Base-by-base conservation (phyloP, 176 grass and related monocot species). In the Cenchrus purpureus region DNA sequence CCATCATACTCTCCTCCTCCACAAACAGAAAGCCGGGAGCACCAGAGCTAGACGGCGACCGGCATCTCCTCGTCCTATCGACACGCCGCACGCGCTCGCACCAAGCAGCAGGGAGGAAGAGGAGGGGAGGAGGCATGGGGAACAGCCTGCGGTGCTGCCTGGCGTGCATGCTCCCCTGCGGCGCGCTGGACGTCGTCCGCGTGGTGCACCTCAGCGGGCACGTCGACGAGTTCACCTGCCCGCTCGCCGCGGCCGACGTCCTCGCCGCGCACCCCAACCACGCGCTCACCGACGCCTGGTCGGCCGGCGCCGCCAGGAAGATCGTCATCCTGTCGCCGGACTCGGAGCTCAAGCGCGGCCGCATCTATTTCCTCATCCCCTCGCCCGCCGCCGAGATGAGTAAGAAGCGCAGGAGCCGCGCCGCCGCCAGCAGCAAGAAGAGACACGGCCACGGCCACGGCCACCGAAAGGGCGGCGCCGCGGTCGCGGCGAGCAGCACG, bases 121-220 rank as follows among this genome's bases (percentile, higher is more conserved):
- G 58, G 20, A n/a, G 57, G 2, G 0, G 20, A 22, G 58, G 20
- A n/a, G 57, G 2, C 10, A 98, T 98, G 95, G 95, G 95, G 43
- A 98, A 95, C 77, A 98, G 93, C 90, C 85, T 98, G 17, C 89
- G 95, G 55, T 98, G 95, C 74, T 98, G 93, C 86, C 89, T 98
- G 68, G 91, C 95, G 58, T 98, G 95, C 82, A 89, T 98, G 82
- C 89, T 98, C 48, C 95, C 95, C 60, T 98, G 95, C 88, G 95
- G 95, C 77, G 95, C 95, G 62, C 85, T 98, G 62, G 95, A 98
- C 88, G 93, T 98, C 17, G 80, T 89, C 82, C 91, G 95, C 50
- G 88, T 98, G 20, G 93, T 98, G 40, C 95, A 98, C 86, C 88
- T 98, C 2, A 93, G 89, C 84, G 95, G 95, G 12, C 95, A 81